Conservation (phyloP, 2,329 filamentous ascomycete genomes). For the Gnomoniopsis smithogilvyi region DNA sequence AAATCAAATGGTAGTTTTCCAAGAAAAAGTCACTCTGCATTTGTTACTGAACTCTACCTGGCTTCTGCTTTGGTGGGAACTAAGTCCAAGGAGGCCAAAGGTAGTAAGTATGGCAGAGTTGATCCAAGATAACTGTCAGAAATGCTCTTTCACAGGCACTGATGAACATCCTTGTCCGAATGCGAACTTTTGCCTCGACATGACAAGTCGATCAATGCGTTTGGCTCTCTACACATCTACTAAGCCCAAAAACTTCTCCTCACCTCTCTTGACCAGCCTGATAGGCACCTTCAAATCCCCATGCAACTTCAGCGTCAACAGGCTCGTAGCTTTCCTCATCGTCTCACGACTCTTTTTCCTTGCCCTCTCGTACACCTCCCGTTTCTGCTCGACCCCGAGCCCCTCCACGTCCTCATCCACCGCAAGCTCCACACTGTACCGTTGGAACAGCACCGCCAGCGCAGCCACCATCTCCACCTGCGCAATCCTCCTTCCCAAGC, state of each 20-base stretch:
- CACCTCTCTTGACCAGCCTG: constrained; percentile 64
- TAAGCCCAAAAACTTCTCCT: constrained; percentile 62
- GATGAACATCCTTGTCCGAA: too few species aligned
- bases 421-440: constrained; percentile 67
- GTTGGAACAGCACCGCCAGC: constrained; percentile 52
- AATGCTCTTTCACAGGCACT: too few species aligned
- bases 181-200: too few species aligned
- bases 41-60: too few species aligned
- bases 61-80: too few species aligned
- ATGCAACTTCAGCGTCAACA: constrained; percentile 71
- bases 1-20: too few species aligned
- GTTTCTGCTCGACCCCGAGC: constrained; percentile 46
- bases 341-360: constrained; percentile 49
- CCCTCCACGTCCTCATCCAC: constrained; percentile 55
- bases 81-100: too few species aligned
- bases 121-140: too few species aligned
- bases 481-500: constrained; percentile 56
- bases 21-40: too few species aligned
- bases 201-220: too few species aligned
- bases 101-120: too few species aligned
- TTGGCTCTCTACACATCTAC: constrained; percentile 23
- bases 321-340: constrained; percentile 53
- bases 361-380: constrained; percentile 58
- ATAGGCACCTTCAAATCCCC: constrained; percentile 59
- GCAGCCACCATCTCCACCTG: constrained; percentile 57